phyloP scores from a whole-genome alignment of 768 basidiomycete species.

The Boletus reticuloceps region DNA sequence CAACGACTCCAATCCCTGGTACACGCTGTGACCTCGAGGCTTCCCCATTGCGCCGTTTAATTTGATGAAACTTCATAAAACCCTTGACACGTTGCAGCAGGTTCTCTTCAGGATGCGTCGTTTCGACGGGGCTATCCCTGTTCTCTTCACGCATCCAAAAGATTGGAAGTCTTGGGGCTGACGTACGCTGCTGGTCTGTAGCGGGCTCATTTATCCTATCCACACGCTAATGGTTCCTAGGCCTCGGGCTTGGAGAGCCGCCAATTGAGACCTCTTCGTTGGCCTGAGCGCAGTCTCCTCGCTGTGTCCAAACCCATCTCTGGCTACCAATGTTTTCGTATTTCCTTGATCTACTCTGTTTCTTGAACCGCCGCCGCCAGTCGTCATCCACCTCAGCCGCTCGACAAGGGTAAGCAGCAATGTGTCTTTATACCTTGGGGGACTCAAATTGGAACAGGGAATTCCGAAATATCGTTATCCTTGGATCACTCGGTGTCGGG shows the following conservation, averaged over 20 bases:
- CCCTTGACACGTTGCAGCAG: slow-evolving; percentile 1
- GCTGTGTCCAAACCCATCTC: neutral
- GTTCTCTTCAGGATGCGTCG: slow-evolving; percentile 2
- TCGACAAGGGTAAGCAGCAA: slow-evolving; percentile 8
- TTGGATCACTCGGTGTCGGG: slow-evolving; percentile 30
- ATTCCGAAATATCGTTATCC: slow-evolving; percentile 16
- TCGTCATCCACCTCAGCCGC: neutral
- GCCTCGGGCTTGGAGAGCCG: neutral
- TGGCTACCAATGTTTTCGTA: neutral
- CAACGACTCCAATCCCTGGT: neutral
- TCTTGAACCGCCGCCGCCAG: neutral
- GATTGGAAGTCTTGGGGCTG: neutral
- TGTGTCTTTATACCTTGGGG: neutral
- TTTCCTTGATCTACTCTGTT: neutral
- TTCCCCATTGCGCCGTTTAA: neutral
- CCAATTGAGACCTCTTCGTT: neutral
- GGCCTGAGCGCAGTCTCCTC: neutral
- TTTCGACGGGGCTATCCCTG: neutral
- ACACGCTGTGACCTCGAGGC: slow-evolving; percentile 16
- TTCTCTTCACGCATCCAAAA: neutral
- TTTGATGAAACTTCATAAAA: slow-evolving; percentile 3
- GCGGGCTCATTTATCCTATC: neutral
- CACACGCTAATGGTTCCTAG: neutral
- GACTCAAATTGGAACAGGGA: slow-evolving; percentile 3
- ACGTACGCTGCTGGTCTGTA: neutral